Evolutionary conservation across 2,329 filamentous ascomycete genomes (phyloP).

Genomic region (Zymoseptoria crescenta): DNA sequence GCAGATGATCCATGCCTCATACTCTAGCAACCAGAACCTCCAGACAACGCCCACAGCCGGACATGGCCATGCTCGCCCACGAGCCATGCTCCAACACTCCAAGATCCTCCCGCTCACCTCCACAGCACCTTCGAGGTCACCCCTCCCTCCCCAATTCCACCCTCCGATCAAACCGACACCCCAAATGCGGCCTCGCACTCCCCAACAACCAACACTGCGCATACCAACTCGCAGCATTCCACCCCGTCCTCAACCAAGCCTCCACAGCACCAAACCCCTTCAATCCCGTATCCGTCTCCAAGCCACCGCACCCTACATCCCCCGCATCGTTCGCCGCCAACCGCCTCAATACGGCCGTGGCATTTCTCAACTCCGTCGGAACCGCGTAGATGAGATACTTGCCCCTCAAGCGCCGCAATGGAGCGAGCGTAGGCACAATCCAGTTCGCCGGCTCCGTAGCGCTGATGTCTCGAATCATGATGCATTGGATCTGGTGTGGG

Average conservation of each 20-base stretch:
- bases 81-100: too few relatives aligned
- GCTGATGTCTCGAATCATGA: constrained; percentile 18
- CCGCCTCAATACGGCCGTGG: not conserved
- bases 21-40: too few relatives aligned
- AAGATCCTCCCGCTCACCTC: not conserved
- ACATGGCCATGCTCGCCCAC: too few relatives aligned
- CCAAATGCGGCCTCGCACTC: not conserved
- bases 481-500: constrained; percentile 18
- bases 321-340: not conserved
- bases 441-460: constrained; percentile 18
- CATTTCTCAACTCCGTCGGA: not conserved
- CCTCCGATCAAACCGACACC: not conserved
- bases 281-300: not conserved
- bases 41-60: too few relatives aligned
- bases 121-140: not conserved
- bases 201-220: not conserved
- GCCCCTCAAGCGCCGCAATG: not conserved
- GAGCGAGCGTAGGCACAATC: constrained; percentile 5
- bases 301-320: not conserved
- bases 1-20: too few relatives aligned
- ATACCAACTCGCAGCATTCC: not conserved
- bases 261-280: not conserved
- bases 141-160: not conserved
- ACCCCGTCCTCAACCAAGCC: not conserved
- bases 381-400: not conserved